phyloP scores from a whole-genome alignment of 768 basidiomycete species.

The Suillus lakei region DNA sequence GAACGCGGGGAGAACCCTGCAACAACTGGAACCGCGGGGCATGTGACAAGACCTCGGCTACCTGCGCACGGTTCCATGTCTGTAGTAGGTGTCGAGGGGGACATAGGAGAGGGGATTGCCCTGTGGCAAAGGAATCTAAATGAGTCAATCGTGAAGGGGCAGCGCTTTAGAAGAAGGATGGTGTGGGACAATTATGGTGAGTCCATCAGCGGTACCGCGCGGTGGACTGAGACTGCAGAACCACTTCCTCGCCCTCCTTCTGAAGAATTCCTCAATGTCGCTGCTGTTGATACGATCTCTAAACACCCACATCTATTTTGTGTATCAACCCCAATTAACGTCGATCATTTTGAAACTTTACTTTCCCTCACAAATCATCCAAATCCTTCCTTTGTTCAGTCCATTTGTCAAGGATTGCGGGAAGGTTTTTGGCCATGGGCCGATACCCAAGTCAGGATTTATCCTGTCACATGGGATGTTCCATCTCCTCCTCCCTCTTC shows the following conservation, averaged over 20 bases:
- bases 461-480: neutral
- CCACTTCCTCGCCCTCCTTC: neutral
- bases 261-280: neutral
- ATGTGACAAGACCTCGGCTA: too few species aligned
- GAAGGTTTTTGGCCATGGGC: conserved; percentile 40
- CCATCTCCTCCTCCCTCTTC: neutral
- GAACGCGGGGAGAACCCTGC: too few species aligned
- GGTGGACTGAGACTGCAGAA: neutral
- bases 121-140: too few species aligned
- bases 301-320: conserved; percentile 18
- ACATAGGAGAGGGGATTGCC: too few species aligned
- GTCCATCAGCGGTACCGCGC: neutral
- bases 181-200: too few species aligned
- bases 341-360: conserved; percentile 20
- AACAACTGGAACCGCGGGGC: too few species aligned
- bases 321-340: conserved; percentile 30
- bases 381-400: conserved; percentile 32
- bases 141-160: too few species aligned
- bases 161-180: too few species aligned
- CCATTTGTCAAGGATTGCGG: conserved; percentile 26
- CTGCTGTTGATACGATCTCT: neutral
- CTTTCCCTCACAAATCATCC: conserved; percentile 30
- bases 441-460: conserved; percentile 11
- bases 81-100: too few species aligned
- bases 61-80: too few species aligned